Percentiles rank a stretch among this genome's conserved stretches.
phyloP scores from a whole-genome alignment of 176 grass and related monocot species.

The Hyparrhenia diplandra region DNA sequence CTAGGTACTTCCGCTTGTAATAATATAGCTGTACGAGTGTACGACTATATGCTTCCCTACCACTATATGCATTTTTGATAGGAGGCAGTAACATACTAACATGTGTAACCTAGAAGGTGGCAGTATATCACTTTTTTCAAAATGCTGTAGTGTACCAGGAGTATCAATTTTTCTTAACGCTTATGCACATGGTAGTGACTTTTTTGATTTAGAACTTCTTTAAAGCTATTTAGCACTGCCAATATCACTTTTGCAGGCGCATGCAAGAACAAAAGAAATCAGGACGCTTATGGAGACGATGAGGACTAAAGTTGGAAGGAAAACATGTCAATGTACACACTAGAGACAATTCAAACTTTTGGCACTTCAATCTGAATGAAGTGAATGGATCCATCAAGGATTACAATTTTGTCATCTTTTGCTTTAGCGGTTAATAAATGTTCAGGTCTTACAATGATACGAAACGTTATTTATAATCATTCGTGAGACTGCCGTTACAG shows the following conservation, averaged over 20 bases:
- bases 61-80: background rate
- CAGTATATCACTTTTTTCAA: too few species aligned
- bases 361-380: background rate
- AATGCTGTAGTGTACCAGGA: background rate
- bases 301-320: conserved; percentile 20
- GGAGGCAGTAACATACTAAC: background rate
- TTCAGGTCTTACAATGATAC: conserved; percentile 5
- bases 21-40: too few species aligned
- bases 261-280: conserved; percentile 59
- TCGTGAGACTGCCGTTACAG: background rate
- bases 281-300: conserved; percentile 50
- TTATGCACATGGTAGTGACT: background rate
- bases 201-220: background rate
- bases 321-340: conserved; percentile 5
- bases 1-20: background rate
- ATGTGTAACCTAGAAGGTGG: background rate
- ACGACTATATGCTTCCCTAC: background rate
- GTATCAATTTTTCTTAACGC: background rate
- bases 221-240: background rate
- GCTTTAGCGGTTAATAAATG: background rate
- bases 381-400: background rate
- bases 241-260: conserved; percentile 37
- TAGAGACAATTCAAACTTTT: background rate
- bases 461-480: background rate
- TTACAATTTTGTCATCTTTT: conserved; percentile 19